phyloP scores from a whole-genome alignment of 78 protist species.

The Speleostelium caveatum region DNA sequence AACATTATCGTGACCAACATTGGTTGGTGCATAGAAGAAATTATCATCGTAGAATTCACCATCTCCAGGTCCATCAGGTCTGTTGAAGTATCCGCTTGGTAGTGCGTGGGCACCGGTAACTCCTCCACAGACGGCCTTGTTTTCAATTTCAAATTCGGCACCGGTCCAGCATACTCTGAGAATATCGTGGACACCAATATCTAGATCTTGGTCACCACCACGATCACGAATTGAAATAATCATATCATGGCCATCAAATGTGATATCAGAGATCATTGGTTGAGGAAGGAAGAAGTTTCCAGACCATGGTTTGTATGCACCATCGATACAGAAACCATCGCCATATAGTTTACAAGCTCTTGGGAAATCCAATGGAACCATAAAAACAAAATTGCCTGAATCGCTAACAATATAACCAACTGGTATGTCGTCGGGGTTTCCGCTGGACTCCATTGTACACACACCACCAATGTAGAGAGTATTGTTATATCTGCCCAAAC shows the following conservation, averaged over 20 bases:
- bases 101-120: conserved; percentile 23
- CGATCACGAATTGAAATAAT: conserved; percentile 48
- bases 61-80: conserved; percentile 12
- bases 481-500: background rate
- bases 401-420: background rate
- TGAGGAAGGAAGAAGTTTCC: conserved; percentile 5
- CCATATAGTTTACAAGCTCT: conserved; percentile 39
- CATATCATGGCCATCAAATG: conserved; percentile 24
- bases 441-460: conserved; percentile 1
- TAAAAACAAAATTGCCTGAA: background rate
- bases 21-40: conserved; percentile 24
- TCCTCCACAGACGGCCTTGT: conserved; percentile 17
- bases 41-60: conserved; percentile 52
- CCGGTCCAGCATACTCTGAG: conserved; percentile 17
- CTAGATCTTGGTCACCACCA: conserved; percentile 53
- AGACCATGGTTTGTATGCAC: conserved; percentile 13
- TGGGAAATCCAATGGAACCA: conserved; percentile 22
- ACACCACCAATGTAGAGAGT: conserved; percentile 29
- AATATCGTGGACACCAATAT: conserved; percentile 36
- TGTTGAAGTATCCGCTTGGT: conserved; percentile 28
- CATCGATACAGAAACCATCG: conserved; percentile 28
- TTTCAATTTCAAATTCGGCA: background rate
- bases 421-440: background rate
- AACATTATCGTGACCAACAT: conserved; percentile 49
- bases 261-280: conserved; percentile 37